Conservation (phyloP, 1,284 basidiomycete genomes). For the Somion occarium region DNA sequence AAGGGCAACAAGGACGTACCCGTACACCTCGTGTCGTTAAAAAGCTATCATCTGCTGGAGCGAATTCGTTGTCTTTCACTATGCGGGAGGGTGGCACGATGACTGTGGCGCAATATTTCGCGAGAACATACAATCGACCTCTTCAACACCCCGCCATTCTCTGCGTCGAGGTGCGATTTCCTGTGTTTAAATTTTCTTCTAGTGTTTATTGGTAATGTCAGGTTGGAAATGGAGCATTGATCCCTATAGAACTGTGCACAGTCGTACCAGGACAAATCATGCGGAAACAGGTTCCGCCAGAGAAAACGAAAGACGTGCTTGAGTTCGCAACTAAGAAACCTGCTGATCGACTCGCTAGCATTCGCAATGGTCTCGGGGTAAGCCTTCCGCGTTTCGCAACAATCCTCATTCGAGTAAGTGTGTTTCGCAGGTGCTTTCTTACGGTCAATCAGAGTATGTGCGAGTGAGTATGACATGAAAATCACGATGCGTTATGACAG, state of each 20-base stretch:
- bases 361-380: conserved; percentile 51
- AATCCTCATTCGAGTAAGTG: neutral
- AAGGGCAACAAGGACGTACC: neutral
- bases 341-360: conserved; percentile 53
- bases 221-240: conserved; percentile 62
- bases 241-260: conserved; percentile 64
- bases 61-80: conserved; percentile 47
- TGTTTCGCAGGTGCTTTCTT: conserved; percentile 64
- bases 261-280: conserved; percentile 70
- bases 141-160: conserved; percentile 53
- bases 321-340: conserved; percentile 71
- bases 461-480: conserved; percentile 31
- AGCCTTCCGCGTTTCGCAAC: conserved; percentile 10
- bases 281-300: conserved; percentile 65
- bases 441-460: conserved; percentile 71
- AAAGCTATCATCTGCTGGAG: conserved; percentile 45
- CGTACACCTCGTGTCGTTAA: conserved; percentile 37
- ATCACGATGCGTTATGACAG: conserved; percentile 10
- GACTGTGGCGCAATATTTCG: conserved; percentile 62
- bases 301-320: conserved; percentile 61
- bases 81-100: conserved; percentile 47
- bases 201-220: conserved; percentile 21
- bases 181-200: too few species aligned
- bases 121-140: conserved; percentile 40
- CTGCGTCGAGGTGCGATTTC: conserved; percentile 53